These are phyloP conservation scores for Aspergillus sojae DNA, from an alignment of 2,329 filamentous ascomycete genomes.

Conservation along the genomic window DNA sequence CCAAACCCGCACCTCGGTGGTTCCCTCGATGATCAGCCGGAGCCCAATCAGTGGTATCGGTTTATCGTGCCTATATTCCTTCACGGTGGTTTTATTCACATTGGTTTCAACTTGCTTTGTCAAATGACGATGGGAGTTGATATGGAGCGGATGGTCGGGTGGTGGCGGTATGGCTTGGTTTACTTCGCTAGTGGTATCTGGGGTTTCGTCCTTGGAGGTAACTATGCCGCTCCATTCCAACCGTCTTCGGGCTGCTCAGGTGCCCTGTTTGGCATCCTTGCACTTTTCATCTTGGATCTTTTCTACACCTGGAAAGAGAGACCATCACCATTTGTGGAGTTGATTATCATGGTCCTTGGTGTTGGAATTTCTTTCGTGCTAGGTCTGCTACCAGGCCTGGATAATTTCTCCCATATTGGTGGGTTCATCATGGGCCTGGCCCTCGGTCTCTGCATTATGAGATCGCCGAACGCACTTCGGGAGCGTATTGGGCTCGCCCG, in stretches of 20 bases:
- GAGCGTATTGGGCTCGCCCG: constrained; percentile 70
- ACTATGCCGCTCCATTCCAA: constrained; percentile 81
- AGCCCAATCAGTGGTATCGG: constrained; percentile 93
- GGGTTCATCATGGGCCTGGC: constrained; percentile 91
- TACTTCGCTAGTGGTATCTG: constrained; percentile 93
- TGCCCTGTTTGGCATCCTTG: constrained; percentile 87
- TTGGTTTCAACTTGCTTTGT: constrained; percentile 90
- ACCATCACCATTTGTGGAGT: constrained; percentile 73
- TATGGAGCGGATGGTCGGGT: constrained; percentile 88
- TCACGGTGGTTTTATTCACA: constrained; percentile 91
- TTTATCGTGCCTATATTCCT: constrained; percentile 96
- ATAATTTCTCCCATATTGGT: constrained; percentile 97
- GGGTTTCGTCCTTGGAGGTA: constrained; percentile 91
- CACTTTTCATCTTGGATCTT: constrained; percentile 83
- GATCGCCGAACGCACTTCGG: constrained; percentile 80
- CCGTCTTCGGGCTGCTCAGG: constrained; percentile 89
- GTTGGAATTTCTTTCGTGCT: constrained; percentile 88
- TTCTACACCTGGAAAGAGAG: constrained; percentile 90
- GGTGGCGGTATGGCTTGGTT: constrained; percentile 83
- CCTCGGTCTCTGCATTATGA: constrained; percentile 82
- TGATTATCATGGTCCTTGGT: constrained; percentile 85
- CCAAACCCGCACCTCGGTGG: constrained; percentile 62
- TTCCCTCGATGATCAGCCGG: constrained; percentile 57
- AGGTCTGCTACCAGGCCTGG: constrained; percentile 85
- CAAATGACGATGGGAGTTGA: constrained; percentile 89